Percentiles rank a stretch among this genome's conserved stretches.
Evolutionary conservation across 768 basidiomycete genomes (phyloP).

Genomic region (Leccinum subgranulosum): DNA sequence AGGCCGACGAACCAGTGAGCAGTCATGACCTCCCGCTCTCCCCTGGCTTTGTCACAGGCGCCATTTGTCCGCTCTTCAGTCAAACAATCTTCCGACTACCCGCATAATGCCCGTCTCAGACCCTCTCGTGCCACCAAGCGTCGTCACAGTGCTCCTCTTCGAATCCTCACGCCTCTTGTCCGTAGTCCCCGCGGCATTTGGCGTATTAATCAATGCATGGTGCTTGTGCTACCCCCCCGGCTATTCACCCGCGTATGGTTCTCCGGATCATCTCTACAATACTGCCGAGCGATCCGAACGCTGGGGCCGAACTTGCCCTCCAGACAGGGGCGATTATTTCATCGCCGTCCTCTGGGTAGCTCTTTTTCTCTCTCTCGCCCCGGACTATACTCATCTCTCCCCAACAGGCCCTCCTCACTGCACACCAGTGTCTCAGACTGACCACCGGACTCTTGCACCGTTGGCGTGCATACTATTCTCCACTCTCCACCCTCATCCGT

Average conservation of each 20-base stretch:
- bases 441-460: conserved; percentile 87
- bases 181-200: conserved; percentile 69
- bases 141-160: conserved; percentile 60
- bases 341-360: conserved; percentile 72
- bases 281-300: background rate
- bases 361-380: conserved; percentile 16
- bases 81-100: conserved; percentile 65
- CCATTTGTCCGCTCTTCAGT: conserved; percentile 34
- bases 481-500: conserved; percentile 84
- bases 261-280: conserved; percentile 1
- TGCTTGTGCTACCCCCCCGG: conserved; percentile 47
- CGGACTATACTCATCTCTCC: background rate
- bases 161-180: conserved; percentile 67
- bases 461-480: conserved; percentile 90
- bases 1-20: conserved; percentile 72
- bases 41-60: background rate
- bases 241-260: conserved; percentile 6
- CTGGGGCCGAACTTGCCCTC: conserved; percentile 37
- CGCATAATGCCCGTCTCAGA: conserved; percentile 53
- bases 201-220: conserved; percentile 61
- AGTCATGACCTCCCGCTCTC: conserved; percentile 1
- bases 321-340: conserved; percentile 60
- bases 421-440: conserved; percentile 82
- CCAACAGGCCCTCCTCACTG: conserved; percentile 73
- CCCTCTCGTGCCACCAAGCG: conserved; percentile 47